Percentiles rank a stretch among this genome's conserved stretches.
phyloP scores from a whole-genome alignment of 208 protist species.

The Perkinsela sp. region DNA sequence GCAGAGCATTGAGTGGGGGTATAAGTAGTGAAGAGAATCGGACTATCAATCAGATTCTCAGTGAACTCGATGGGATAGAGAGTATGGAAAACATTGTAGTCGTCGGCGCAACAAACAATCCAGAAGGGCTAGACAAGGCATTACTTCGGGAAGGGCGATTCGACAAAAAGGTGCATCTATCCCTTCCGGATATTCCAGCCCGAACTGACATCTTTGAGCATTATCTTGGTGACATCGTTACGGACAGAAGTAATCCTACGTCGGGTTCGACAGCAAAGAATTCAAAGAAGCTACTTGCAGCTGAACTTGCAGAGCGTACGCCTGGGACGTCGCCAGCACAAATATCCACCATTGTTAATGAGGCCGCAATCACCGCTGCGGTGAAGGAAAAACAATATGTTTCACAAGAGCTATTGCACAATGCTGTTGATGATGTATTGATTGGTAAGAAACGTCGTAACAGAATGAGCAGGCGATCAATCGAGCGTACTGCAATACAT shows the following conservation, averaged over 20 bases:
- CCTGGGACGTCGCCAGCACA: constrained; percentile 71
- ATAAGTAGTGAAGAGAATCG: constrained; percentile 69
- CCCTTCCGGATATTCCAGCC: constrained; percentile 51
- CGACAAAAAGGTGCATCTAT: constrained; percentile 66
- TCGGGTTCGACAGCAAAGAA: constrained; percentile 41
- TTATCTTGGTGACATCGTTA: constrained; percentile 54
- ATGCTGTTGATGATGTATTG: constrained; percentile 64
- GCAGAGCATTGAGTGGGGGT: constrained; percentile 40
- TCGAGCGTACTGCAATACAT: constrained; percentile 77
- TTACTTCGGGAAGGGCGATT: constrained; percentile 66
- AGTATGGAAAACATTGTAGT: constrained; percentile 78
- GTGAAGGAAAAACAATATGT: constrained; percentile 35
- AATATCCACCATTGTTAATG: constrained; percentile 86
- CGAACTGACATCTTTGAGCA: constrained; percentile 60
- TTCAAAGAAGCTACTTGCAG: constrained; percentile 34
- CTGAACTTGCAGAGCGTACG: constrained; percentile 42
- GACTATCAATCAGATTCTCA: constrained; percentile 85
- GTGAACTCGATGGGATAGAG: constrained; percentile 75
- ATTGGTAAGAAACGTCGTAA: constrained; percentile 71
- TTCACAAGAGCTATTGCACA: constrained; percentile 26
- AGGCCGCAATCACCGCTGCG: constrained; percentile 68
- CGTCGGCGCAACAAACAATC: constrained; percentile 86
- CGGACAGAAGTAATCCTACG: constrained; percentile 45
- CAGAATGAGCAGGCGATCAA: constrained; percentile 42
- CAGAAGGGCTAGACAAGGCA: constrained; percentile 73